These are phyloP conservation scores for Diospyros kaki DNA, from an alignment of 148 eudicot species.

Conservation along the genomic window DNA sequence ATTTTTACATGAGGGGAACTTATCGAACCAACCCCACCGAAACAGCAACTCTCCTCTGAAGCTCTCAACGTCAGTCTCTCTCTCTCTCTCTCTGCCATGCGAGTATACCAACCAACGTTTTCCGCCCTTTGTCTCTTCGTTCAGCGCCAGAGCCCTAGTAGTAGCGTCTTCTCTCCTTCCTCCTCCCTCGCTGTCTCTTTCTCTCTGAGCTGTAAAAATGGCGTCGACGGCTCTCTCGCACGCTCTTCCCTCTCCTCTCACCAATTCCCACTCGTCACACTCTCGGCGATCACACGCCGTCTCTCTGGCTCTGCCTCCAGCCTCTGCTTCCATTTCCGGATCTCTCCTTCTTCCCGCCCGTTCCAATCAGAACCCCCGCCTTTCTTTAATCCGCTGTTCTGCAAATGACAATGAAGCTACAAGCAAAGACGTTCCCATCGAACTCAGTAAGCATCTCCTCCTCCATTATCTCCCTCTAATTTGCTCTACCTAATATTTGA, in stretches of 20 bases:
- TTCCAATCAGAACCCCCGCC: constrained; percentile 19
- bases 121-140: too few species aligned
- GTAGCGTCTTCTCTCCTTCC: too few species aligned
- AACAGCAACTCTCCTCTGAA: too few species aligned
- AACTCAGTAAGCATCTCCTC: constrained; percentile 43
- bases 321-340: constrained; percentile 25
- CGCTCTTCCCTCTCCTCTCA: constrained; percentile 34
- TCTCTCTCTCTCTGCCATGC: too few species aligned
- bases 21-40: too few species aligned
- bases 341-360: constrained; percentile 30
- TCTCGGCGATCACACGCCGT: constrained; percentile 10
- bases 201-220: constrained; percentile 30
- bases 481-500: background rate
- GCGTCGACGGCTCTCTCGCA: constrained; percentile 59
- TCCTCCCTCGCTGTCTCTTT: background rate
- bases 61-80: too few species aligned
- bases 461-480: background rate
- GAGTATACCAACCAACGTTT: too few species aligned
- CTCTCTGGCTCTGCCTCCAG: constrained; percentile 13
- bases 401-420: constrained; percentile 16
- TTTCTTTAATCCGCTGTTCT: constrained; percentile 32
- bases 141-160: too few species aligned
- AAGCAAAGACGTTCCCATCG: constrained; percentile 53
- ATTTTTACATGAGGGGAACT: too few species aligned
- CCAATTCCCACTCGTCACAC: constrained; percentile 20